Base-by-base conservation (phyloP, 352 stramenopile genomes). In the Globisporangium alternatum region DNA sequence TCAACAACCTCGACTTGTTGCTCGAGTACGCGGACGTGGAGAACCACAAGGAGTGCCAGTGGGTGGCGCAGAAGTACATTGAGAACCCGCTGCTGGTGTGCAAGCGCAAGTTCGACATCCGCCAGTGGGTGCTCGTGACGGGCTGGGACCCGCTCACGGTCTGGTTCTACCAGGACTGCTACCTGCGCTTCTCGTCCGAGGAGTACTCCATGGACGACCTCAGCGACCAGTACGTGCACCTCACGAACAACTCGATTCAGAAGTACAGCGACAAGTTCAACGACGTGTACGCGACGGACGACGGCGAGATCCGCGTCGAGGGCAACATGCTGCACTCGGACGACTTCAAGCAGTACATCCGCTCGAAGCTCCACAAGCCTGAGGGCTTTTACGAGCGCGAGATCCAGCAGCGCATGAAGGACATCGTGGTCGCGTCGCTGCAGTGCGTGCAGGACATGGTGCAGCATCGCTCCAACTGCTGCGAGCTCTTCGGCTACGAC, bases 201-300 rank as follows among this genome's bases (percentile, higher is more conserved):
- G 81, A 85, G 57, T 93, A 90, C 70, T 84, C 81, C 43, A 86
- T 80, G 60, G 74, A 90, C n/a, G 81, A 95, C 64, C 60, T 93
- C 52, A 82, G 68, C 13, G 91, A 98, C 67, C 75, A 83, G 62
- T 97, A 95, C 78, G 86, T 98, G 54, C 93, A 98, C 70, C 67
- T 98, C 41, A 96, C 93, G 35, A 98, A 98, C 76, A 98, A 98
- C 77, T 96, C 78, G 51, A 97, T 98, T 67, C 85, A 92, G 66
- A 98, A 98, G 76, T 84, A 96, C 67, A 91, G 76, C 54, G 81
- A 96, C 64, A 95, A 96, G 57, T 98, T 97, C 64, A 67, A 93
- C 62, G 74, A 90, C 54, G 76, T 84, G 15, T 92, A 93, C 64
- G 68, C 71, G 2, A 90, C 81, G 2, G 78, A 82, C 15, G 82